phyloP scores from a whole-genome alignment of 2,329 filamentous ascomycete genomes.

The Alternaria brassicae region DNA sequence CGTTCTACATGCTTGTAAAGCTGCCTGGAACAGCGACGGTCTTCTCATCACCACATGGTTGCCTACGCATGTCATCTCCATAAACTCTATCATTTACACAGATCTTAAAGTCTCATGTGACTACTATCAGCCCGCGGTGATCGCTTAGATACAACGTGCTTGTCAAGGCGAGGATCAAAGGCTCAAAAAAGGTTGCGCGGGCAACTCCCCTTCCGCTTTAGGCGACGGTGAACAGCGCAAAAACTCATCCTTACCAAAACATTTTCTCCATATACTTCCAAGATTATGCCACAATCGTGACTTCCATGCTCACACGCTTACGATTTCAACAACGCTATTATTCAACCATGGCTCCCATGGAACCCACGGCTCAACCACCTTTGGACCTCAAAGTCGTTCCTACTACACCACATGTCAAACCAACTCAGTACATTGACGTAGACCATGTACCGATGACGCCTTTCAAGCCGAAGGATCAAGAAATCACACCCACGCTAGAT shows the following conservation, averaged over 20 bases:
- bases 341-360: background rate
- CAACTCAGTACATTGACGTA: background rate
- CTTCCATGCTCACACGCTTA: background rate
- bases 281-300: background rate
- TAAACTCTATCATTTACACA: background rate
- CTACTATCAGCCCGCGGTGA: background rate
- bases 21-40: background rate
- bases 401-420: constrained; percentile 1
- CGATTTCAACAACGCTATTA: background rate
- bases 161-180: background rate
- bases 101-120: background rate
- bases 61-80: background rate
- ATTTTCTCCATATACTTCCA: background rate
- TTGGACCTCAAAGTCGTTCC: background rate
- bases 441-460: background rate
- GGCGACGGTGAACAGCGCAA: background rate
- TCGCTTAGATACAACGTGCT: background rate
- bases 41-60: background rate
- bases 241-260: background rate
- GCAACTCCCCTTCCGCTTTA: background rate
- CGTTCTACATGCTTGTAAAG: background rate
- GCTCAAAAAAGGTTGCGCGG: too few relatives aligned
- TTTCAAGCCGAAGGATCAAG: constrained; percentile 1
- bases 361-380: background rate
- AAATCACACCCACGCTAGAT: background rate